These are phyloP conservation scores for Diaporthe longicolla DNA, from an alignment of 2,329 filamentous ascomycete species.

Conservation along the genomic window DNA sequence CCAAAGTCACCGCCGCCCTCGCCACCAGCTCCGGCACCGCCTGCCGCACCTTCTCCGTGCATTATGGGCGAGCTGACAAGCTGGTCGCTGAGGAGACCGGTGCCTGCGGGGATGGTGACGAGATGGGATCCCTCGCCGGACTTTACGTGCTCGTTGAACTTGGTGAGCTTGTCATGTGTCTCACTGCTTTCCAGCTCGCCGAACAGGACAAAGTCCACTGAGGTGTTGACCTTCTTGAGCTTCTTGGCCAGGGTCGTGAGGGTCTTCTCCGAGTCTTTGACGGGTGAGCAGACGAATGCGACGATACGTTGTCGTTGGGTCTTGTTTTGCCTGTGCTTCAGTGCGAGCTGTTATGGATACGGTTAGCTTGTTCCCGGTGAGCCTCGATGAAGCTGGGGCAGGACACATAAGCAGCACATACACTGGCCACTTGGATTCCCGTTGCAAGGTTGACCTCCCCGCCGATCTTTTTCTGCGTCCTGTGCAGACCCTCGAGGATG, in stretches of 20 bases:
- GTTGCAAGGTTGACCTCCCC: constrained; percentile 91
- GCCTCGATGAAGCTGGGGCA: constrained; percentile 22
- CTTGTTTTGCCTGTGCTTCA: constrained; percentile 99
- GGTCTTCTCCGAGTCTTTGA: constrained; percentile 90
- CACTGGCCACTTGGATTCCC: constrained; percentile 93
- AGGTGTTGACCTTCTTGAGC: constrained; percentile 98
- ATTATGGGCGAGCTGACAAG: constrained; percentile 91
- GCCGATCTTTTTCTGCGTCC: constrained; percentile 90
- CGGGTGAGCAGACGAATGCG: constrained; percentile 94
- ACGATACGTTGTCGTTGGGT: constrained; percentile 96
- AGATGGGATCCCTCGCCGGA: constrained; percentile 91
- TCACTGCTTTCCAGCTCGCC: constrained; percentile 93
- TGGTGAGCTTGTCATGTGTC: constrained; percentile 90
- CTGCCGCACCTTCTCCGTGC: constrained; percentile 81
- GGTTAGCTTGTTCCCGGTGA: constrained; percentile 39
- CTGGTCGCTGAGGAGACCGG: constrained; percentile 92
- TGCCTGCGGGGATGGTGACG: constrained; percentile 89
- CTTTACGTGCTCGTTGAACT: constrained; percentile 95
- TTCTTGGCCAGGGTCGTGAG: constrained; percentile 93
- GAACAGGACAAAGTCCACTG: constrained; percentile 94
- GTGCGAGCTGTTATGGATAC: constrained; percentile 76
- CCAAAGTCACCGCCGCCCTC: constrained; percentile 75
- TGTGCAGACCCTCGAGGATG: constrained; percentile 91
- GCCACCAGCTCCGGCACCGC: constrained; percentile 70
- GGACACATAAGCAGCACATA: constrained; percentile 62